phyloP scores from a whole-genome alignment of 352 stramenopile species.

The Phytopythium litorale region DNA sequence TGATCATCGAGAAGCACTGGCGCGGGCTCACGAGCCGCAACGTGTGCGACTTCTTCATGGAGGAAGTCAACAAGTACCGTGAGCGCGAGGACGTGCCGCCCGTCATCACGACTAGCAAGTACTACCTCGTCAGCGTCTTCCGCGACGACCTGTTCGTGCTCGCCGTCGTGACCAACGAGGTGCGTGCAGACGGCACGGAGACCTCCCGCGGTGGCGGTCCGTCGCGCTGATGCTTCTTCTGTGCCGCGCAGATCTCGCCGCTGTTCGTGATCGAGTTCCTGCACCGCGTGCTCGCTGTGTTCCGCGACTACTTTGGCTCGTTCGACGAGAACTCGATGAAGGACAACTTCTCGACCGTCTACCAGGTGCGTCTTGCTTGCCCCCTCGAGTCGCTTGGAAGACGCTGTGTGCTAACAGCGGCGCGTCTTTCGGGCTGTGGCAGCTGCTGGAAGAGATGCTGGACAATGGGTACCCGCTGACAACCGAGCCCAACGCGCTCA shows the following conservation, averaged over 20 bases:
- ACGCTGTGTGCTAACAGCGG: neutral
- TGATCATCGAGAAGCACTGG: constrained; percentile 99
- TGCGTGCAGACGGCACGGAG: constrained; percentile 16
- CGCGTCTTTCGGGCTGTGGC: neutral
- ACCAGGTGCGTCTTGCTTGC: constrained; percentile 70
- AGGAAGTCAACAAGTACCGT: constrained; percentile 93
- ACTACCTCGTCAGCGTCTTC: constrained; percentile 92
- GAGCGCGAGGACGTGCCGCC: constrained; percentile 84
- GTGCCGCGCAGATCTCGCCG: constrained; percentile 52
- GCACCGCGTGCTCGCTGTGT: constrained; percentile 94
- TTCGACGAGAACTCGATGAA: constrained; percentile 97
- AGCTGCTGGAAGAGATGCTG: constrained; percentile 96
- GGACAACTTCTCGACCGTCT: constrained; percentile 97
- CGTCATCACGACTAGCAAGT: constrained; percentile 86
- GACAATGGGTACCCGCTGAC: constrained; percentile 97
- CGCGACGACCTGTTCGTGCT: constrained; percentile 95
- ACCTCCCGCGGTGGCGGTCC: no score
- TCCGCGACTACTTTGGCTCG: constrained; percentile 96
- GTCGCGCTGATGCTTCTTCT: neutral
- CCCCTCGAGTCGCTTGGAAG: neutral
- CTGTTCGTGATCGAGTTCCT: constrained; percentile 96
- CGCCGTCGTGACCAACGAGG: constrained; percentile 93
- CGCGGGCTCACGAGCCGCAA: constrained; percentile 92
- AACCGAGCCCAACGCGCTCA: constrained; percentile 97
- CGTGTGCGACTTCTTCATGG: constrained; percentile 98